Conservation (phyloP, 768 basidiomycete genomes). For the Amyloporia xantha region DNA sequence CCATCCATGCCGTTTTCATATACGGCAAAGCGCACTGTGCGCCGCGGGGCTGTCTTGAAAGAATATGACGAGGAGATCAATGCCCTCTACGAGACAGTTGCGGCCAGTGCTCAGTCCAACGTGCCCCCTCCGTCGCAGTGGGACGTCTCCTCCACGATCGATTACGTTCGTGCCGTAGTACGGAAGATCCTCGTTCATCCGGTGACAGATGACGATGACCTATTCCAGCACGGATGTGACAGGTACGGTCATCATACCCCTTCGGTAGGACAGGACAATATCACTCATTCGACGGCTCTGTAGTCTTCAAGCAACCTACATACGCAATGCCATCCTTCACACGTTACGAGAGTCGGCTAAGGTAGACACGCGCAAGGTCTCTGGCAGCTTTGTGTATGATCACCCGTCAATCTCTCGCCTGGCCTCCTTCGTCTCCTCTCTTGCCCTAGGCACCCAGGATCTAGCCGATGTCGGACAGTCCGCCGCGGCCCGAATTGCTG, state of each 20-base stretch:
- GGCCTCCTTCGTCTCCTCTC: slow-evolving; percentile 23
- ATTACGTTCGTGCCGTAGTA: slow-evolving; percentile 29
- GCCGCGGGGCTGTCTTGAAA: slow-evolving; percentile 21
- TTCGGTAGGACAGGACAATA: neutral
- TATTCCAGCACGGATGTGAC: slow-evolving; percentile 4
- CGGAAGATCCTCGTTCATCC: slow-evolving; percentile 24
- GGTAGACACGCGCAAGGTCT: slow-evolving; percentile 18
- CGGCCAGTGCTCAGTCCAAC: slow-evolving; percentile 27
- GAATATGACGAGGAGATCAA: slow-evolving; percentile 37
- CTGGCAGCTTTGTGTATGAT: neutral
- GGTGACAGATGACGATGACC: slow-evolving; percentile 29
- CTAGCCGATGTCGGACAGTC: slow-evolving; percentile 12
- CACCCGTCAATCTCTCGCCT: neutral
- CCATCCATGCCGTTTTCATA: slow-evolving; percentile 15
- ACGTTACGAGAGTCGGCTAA: slow-evolving; percentile 16
- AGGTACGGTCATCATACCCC: slow-evolving; percentile 21
- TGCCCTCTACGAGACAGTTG: slow-evolving; percentile 27
- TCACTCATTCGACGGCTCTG: neutral
- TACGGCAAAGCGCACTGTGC: slow-evolving; percentile 28
- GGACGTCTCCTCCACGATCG: slow-evolving; percentile 15
- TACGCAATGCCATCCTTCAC: slow-evolving; percentile 25
- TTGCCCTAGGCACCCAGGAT: slow-evolving; percentile 18
- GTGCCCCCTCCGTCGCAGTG: slow-evolving; percentile 24
- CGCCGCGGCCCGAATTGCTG: slow-evolving; percentile 11
- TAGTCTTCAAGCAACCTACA: slow-evolving; percentile 26